Evolutionary conservation across 106 monocot genomes (phyloP).

Genomic region (Iris macrosiphon): DNA sequence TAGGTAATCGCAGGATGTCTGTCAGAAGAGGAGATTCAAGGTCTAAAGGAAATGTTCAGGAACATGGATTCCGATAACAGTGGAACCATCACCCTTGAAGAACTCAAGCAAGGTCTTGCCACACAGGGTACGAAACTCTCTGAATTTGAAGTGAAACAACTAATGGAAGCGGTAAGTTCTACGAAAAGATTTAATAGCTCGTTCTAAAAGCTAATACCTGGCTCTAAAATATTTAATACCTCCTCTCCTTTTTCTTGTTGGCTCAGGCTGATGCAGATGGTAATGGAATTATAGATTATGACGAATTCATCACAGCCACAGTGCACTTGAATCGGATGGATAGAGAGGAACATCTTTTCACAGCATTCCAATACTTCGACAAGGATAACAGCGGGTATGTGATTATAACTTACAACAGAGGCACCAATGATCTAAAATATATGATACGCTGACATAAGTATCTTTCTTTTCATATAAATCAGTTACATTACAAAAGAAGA

Average conservation of each 20-base stretch:
- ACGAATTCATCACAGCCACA: slow-evolving; percentile 92
- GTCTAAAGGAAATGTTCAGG: slow-evolving; percentile 69
- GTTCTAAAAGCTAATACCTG: too few relatives aligned
- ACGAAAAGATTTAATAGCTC: slow-evolving; percentile 11
- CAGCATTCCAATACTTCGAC: slow-evolving; percentile 82
- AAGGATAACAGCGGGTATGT: slow-evolving; percentile 69
- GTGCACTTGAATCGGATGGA: slow-evolving; percentile 90
- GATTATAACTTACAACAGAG: neutral
- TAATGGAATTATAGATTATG: slow-evolving; percentile 81
- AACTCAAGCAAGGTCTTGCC: slow-evolving; percentile 39
- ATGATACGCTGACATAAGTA: too few relatives aligned
- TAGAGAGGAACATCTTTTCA: slow-evolving; percentile 75
- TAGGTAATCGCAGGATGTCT: slow-evolving; percentile 69
- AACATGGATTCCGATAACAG: slow-evolving; percentile 51
- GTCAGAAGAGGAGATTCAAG: slow-evolving; percentile 65
- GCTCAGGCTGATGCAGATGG: slow-evolving; percentile 86
- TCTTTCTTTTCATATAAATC: neutral
- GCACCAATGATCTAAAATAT: too few relatives aligned
- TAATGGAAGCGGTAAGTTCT: slow-evolving; percentile 63
- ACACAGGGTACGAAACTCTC: slow-evolving; percentile 52
- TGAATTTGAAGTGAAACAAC: slow-evolving; percentile 47
- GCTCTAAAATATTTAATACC: too few relatives aligned
- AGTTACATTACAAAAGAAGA: slow-evolving; percentile 83
- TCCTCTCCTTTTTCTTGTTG: too few relatives aligned
- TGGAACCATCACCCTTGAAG: slow-evolving; percentile 56